Percentiles rank a stretch among this genome's conserved stretches.
Evolutionary conservation across 169 alveolate species (phyloP).

Genomic region (Miamiensis avidus): DNA sequence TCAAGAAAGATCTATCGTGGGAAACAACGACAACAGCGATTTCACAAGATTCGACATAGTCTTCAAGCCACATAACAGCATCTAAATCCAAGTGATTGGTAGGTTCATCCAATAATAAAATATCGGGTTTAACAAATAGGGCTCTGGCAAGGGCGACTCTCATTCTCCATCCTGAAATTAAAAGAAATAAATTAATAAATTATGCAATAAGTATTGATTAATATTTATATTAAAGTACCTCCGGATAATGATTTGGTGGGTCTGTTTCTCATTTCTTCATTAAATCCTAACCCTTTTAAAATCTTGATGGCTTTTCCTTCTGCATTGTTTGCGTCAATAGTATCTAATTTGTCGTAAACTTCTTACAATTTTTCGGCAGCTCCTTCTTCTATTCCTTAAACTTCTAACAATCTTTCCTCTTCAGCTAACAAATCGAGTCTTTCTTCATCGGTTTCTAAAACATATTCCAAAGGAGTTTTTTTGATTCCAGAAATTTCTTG

Average conservation of each 20-base stretch:
- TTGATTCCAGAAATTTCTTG: constrained; percentile 88
- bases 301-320: constrained; percentile 90
- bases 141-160: constrained; percentile 92
- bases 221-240: too few relatives aligned
- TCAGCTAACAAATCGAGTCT: constrained; percentile 88
- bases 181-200: too few relatives aligned
- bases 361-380: constrained; percentile 64
- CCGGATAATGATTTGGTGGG: constrained; percentile 91
- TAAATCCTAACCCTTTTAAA: constrained; percentile 93
- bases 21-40: constrained; percentile 94
- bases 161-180: constrained; percentile 89
- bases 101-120: constrained; percentile 92
- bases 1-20: constrained; percentile 95
- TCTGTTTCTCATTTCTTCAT: constrained; percentile 79
- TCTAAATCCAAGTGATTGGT: constrained; percentile 93
- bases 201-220: too few relatives aligned
- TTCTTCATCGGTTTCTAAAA: constrained; percentile 93
- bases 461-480: constrained; percentile 91
- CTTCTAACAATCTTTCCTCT: constrained; percentile 71
- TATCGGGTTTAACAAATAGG: constrained; percentile 90
- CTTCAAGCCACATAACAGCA: constrained; percentile 95
- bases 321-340: constrained; percentile 90
- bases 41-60: constrained; percentile 84
- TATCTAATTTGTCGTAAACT: constrained; percentile 83
- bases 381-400: constrained; percentile 63